Percentiles rank a stretch among this genome's conserved stretches.
Conservation (phyloP, 2,329 filamentous ascomycete genomes). For the Didymella pinodella region DNA sequence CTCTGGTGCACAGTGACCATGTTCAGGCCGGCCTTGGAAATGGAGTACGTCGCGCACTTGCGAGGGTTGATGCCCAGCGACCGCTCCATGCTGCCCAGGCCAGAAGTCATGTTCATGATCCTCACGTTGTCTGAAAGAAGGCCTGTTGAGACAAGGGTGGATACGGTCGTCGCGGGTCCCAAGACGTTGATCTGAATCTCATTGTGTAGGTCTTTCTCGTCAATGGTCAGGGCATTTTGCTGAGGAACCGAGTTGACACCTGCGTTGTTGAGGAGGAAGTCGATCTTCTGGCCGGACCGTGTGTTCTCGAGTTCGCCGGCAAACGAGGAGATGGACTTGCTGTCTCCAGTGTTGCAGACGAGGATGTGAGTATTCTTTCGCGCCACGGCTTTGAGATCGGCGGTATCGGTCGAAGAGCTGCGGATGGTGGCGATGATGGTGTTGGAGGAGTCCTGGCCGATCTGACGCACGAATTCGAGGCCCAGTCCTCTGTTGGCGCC, state of each 20-base stretch:
- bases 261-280: slow-evolving; percentile 5
- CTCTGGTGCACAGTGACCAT: neutral
- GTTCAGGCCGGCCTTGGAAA: neutral
- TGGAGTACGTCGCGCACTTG: neutral
- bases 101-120: neutral
- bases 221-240: slow-evolving; percentile 1
- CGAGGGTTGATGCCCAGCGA: neutral
- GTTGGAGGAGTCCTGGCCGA: neutral
- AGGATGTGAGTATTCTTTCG: neutral
- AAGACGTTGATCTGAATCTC: slow-evolving; percentile 5
- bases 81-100: neutral
- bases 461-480: slow-evolving; percentile 2
- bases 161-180: neutral
- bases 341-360: slow-evolving; percentile 2
- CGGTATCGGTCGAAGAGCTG: slow-evolving; percentile 3
- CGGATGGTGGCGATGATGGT: neutral
- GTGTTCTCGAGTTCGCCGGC: neutral
- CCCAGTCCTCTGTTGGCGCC: slow-evolving; percentile 1
- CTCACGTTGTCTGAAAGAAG: neutral
- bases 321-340: slow-evolving; percentile 4
- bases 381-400: neutral
- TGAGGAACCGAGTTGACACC: slow-evolving; percentile 6
- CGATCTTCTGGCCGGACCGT: neutral
- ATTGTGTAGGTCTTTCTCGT: slow-evolving; percentile 2
- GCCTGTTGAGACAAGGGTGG: neutral